A percentile compares a stretch with the other conserved stretches of the same genome.
phyloP scores from a whole-genome alignment of 257 asterid species.

The Solanum medicagineum region DNA sequence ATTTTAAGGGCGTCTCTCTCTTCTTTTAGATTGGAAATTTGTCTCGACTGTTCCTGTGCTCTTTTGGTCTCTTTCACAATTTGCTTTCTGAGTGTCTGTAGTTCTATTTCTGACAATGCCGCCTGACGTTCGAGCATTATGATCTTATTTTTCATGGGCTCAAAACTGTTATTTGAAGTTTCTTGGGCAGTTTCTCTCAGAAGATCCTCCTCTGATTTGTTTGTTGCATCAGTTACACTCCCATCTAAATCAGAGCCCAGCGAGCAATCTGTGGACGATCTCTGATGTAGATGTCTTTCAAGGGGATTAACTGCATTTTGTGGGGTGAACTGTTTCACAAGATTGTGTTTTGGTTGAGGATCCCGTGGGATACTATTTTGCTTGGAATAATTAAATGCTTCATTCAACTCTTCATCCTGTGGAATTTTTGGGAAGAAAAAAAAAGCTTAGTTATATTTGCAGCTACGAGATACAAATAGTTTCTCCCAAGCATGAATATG shows the following conservation, averaged over 20 bases:
- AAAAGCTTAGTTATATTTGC: background rate
- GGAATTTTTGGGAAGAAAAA: background rate
- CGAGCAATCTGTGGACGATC: constrained; percentile 18
- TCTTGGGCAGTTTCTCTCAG: constrained; percentile 13
- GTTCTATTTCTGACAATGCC: constrained; percentile 72
- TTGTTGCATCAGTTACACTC: constrained; percentile 6
- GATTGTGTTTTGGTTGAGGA: constrained; percentile 22
- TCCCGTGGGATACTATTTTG: constrained; percentile 31
- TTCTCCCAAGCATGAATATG: background rate
- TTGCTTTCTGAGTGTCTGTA: constrained; percentile 71
- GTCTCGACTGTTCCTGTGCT: constrained; percentile 55
- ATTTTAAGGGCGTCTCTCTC: constrained; percentile 52
- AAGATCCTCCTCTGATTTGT: constrained; percentile 10
- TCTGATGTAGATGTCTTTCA: constrained; percentile 2
- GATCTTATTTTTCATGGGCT: constrained; percentile 26
- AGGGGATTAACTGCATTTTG: background rate
- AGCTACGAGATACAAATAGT: background rate
- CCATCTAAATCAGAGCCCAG: constrained; percentile 14
- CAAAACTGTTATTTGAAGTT: constrained; percentile 12
- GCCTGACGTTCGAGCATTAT: constrained; percentile 48
- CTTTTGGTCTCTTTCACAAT: constrained; percentile 49
- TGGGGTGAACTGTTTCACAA: constrained; percentile 1
- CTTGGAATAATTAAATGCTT: constrained; percentile 17
- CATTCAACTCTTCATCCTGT: constrained; percentile 45
- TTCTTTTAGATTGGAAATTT: constrained; percentile 36